Conservation (phyloP, 305 asterid genomes). For the Fraxinus floribunda region DNA sequence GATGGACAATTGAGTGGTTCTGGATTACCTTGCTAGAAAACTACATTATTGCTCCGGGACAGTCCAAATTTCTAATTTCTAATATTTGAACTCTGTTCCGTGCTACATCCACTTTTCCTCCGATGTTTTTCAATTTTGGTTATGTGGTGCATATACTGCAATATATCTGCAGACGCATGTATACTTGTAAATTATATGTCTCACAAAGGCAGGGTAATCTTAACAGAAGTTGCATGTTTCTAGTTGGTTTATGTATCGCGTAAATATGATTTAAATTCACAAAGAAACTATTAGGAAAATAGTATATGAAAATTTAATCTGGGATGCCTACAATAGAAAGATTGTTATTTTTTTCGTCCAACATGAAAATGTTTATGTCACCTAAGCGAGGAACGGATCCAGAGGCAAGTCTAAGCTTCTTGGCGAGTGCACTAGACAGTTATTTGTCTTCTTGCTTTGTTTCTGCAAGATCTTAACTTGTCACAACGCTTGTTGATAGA, state of each 20-base stretch:
- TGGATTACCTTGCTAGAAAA: neutral
- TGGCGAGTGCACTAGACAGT: neutral
- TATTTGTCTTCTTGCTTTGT: neutral
- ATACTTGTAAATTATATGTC: neutral
- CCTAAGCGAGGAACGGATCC: neutral
- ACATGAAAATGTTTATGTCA: neutral
- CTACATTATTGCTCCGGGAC: neutral
- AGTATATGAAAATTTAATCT: neutral
- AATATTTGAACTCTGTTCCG: neutral
- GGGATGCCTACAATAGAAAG: neutral
- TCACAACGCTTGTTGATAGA: neutral
- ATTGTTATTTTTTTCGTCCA: neutral
- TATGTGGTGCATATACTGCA: neutral
- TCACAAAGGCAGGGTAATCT: neutral
- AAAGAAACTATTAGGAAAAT: neutral
- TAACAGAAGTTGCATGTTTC: neutral
- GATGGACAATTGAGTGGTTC: neutral
- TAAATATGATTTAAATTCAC: neutral
- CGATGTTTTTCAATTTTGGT: neutral
- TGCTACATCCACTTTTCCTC: neutral
- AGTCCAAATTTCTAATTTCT: neutral
- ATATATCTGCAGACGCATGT: neutral
- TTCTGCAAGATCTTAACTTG: neutral
- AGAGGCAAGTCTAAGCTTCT: neutral
- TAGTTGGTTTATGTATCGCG: neutral